A percentile compares a stretch with the other conserved stretches of the same genome.
Evolutionary conservation across 2,329 filamentous ascomycete species (phyloP).

Genomic region (Ceratocystis smalleyi): DNA sequence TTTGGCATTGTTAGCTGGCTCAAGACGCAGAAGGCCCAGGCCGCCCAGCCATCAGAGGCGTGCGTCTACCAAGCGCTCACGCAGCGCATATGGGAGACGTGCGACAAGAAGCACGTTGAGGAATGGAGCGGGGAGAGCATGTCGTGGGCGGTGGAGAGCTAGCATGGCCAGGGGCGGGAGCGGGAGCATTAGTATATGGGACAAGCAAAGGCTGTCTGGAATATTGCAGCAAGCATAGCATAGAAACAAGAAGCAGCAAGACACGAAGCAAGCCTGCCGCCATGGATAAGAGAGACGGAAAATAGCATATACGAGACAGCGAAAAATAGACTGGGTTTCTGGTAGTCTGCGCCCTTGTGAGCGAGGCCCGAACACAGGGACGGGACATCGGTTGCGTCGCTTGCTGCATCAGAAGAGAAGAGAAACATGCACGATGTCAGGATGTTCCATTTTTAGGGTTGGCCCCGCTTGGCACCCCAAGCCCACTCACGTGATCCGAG

Average conservation of each 20-base stretch:
- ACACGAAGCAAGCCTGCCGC: not conserved
- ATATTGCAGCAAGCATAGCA: not conserved
- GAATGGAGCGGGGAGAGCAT: slow-evolving; percentile 17
- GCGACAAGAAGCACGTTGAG: slow-evolving; percentile 37
- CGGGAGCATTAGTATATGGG: not conserved
- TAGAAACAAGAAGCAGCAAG: not conserved
- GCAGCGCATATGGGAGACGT: slow-evolving; percentile 44
- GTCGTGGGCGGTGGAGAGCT: slow-evolving; percentile 6
- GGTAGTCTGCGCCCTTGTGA: too few relatives aligned
- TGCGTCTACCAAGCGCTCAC: slow-evolving; percentile 40
- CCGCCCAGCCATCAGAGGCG: slow-evolving; percentile 35
- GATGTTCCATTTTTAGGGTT: too few relatives aligned
- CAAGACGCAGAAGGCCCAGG: slow-evolving; percentile 10
- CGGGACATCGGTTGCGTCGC: too few relatives aligned
- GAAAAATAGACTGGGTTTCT: too few relatives aligned
- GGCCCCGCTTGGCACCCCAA: too few relatives aligned
- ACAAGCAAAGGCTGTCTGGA: not conserved
- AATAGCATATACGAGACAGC: not conserved
- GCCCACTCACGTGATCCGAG: too few relatives aligned
- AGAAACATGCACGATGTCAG: too few relatives aligned
- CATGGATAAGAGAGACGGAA: not conserved
- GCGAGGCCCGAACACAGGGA: too few relatives aligned
- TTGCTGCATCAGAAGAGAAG: too few relatives aligned
- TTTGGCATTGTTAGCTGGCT: slow-evolving; percentile 64
- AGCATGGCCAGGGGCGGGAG: not conserved